Evolutionary conservation across 2,329 filamentous ascomycete species (phyloP).

Genomic region (Aspergillus sp.): DNA sequence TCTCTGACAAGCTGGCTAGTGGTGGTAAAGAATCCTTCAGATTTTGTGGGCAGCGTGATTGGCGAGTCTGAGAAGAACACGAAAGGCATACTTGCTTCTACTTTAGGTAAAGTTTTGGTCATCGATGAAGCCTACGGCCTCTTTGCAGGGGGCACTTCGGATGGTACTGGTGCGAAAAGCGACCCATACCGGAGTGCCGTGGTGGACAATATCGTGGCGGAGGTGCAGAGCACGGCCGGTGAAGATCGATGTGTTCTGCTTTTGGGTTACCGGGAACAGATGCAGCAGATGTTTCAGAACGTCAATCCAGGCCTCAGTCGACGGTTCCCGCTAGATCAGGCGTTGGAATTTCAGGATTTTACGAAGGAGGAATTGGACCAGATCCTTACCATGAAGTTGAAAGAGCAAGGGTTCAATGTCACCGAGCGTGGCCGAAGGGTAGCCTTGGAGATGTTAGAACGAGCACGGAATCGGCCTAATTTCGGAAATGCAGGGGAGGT

Average conservation of each 20-base stretch:
- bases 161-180: too few species aligned
- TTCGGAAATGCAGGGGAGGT: conserved; percentile 75
- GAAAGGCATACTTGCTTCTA: conserved; percentile 66
- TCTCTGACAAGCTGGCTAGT: conserved; percentile 40
- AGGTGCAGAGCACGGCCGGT: conserved; percentile 67
- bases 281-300: conserved; percentile 70
- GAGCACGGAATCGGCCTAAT: conserved; percentile 62
- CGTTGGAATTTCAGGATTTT: too few species aligned
- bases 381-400: too few species aligned
- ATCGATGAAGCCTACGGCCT: conserved; percentile 79
- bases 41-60: conserved; percentile 65
- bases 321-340: conserved; percentile 54
- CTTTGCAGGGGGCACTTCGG: conserved; percentile 16
- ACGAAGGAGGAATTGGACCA: too few species aligned
- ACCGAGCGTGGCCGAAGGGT: conserved; percentile 40
- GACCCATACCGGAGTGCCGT: conserved; percentile 60
- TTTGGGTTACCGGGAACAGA: conserved; percentile 67
- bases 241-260: conserved; percentile 73
- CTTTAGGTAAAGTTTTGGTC: conserved; percentile 71
- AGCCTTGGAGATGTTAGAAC: conserved; percentile 60
- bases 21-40: conserved; percentile 68
- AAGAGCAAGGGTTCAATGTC: too few species aligned
- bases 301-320: conserved; percentile 68
- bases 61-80: conserved; percentile 71
- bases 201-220: conserved; percentile 71